Conservation (phyloP, 2,329 filamentous ascomycete species). For the Colletotrichum cereale region DNA sequence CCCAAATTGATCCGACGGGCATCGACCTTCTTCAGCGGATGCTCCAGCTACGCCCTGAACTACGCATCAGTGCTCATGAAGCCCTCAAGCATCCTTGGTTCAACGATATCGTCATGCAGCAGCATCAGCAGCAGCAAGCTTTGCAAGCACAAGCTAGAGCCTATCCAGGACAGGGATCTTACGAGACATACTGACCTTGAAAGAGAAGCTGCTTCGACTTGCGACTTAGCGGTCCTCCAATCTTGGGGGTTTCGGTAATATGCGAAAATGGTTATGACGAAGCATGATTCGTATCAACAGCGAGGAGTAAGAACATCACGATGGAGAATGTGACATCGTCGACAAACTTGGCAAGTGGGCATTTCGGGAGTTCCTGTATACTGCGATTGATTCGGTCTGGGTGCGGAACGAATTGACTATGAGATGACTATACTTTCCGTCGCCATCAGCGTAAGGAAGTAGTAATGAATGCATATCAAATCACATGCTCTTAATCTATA, state of each 20-base stretch:
- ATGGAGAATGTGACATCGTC: neutral
- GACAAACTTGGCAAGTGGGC: constrained; percentile 2
- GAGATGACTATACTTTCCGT: neutral
- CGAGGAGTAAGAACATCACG: neutral
- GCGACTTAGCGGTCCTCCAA: constrained; percentile 41
- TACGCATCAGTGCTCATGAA: constrained; percentile 88
- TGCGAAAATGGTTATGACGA: neutral
- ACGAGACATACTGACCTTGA: constrained; percentile 44
- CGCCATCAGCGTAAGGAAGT: neutral
- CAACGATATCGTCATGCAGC: constrained; percentile 74
- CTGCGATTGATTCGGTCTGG: constrained; percentile 1
- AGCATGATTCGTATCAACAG: constrained; percentile 5
- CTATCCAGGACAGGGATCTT: constrained; percentile 53
- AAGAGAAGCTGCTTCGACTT: constrained; percentile 9
- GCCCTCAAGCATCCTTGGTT: constrained; percentile 96
- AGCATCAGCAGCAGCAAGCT: constrained; percentile 61
- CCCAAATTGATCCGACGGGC: constrained; percentile 88
- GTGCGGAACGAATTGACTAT: neutral
- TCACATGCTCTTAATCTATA: neutral
- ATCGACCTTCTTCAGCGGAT: constrained; percentile 90
- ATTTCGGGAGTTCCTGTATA: constrained; percentile 6
- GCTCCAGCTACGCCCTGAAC: constrained; percentile 92
- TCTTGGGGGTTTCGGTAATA: constrained; percentile 44
- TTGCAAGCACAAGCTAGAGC: constrained; percentile 58
- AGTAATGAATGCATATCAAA: constrained; percentile 6